These are phyloP conservation scores for Candida easanensis DNA, from an alignment of 805 yeast species.

Conservation along the genomic window DNA sequence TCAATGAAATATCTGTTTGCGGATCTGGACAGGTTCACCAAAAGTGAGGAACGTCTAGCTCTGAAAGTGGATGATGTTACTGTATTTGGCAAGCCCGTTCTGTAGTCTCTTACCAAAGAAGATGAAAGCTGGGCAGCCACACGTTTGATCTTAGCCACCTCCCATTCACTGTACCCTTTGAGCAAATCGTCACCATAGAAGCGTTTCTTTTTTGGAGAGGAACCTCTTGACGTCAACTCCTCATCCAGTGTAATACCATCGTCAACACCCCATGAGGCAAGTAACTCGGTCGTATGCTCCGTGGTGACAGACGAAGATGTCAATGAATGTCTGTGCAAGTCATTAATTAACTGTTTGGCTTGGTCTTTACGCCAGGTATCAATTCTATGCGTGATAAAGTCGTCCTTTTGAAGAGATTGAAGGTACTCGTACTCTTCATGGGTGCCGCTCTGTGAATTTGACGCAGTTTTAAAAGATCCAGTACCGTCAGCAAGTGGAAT, in stretches of 20 bases:
- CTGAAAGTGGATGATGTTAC: neutral
- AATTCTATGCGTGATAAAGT: conserved; percentile 24
- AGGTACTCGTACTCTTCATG: conserved; percentile 7
- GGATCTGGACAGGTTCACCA: conserved; percentile 21
- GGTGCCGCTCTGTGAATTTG: neutral
- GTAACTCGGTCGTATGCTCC: conserved; percentile 20
- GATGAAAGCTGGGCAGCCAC: conserved; percentile 26
- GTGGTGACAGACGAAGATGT: conserved; percentile 4
- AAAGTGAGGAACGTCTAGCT: conserved; percentile 19
- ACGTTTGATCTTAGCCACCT: conserved; percentile 24
- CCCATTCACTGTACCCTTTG: conserved; percentile 21
- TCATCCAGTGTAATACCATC: conserved; percentile 15
- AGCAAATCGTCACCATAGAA: conserved; percentile 29
- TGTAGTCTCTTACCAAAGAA: conserved; percentile 21
- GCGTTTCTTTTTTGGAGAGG: conserved; percentile 10
- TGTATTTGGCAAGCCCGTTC: conserved; percentile 1
- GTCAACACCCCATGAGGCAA: conserved; percentile 36
- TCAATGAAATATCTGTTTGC: conserved; percentile 19
- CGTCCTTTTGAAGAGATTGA: conserved; percentile 16
- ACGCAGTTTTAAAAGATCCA: conserved; percentile 12
- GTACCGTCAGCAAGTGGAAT: conserved; percentile 19
- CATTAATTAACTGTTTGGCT: conserved; percentile 23
- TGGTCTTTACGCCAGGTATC: conserved; percentile 30
- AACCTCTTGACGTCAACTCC: conserved; percentile 4
- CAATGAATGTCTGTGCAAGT: conserved; percentile 18